Base-by-base conservation (phyloP, 805 yeast genomes). In the Clavispora santaluciae region DNA sequence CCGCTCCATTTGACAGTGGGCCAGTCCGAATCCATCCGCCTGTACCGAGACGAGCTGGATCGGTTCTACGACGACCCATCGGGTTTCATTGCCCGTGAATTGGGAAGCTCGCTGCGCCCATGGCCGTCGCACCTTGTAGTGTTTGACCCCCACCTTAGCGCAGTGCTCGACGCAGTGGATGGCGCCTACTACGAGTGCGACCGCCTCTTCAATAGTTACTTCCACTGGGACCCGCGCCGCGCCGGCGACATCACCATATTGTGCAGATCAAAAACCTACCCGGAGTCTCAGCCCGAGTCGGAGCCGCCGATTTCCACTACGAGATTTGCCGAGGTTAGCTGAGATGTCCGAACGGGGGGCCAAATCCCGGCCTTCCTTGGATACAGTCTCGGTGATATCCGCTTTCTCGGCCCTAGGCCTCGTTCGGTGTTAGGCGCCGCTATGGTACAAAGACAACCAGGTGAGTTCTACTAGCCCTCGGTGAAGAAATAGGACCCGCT, bases 1-100 rank as follows among this genome's bases (percentile, higher is more conserved):
- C 98, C 99, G 1, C 57, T 80, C 15, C 73, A 72, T 41, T 49
- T 70, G 12, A 41, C 41, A 12, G 20, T 36, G 7, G 61, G 55
- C 3, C 55, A 57, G 5, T 17, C 22, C 3, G 53, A 50, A 7
- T 43, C 43, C 4, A 51, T 83, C 2, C 48, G 48, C 0, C 31
- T 46, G 0, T 93, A 93, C 55, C 68, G 75, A 63, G 99, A 91
- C 57, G 96, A 90, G 58, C 87, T 96, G 34, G 98, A 93, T 57
- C 64, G 64, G 39, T 83, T 93, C 48, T 93, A 86, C 57, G 81
- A 74, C 9, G 68, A 87, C 50, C 87, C 93, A 0, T 42, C 46
- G 0, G 42, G 39, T n/a, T 91, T 81, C 53, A 44, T 90, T n/a
- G 50, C 55, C n/a, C 46, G 52, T 1, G 70, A 79, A 44, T 76